phyloP scores from a whole-genome alignment of 495 filamentous ascomycete genomes.

The Penicillium robsamsonii region DNA sequence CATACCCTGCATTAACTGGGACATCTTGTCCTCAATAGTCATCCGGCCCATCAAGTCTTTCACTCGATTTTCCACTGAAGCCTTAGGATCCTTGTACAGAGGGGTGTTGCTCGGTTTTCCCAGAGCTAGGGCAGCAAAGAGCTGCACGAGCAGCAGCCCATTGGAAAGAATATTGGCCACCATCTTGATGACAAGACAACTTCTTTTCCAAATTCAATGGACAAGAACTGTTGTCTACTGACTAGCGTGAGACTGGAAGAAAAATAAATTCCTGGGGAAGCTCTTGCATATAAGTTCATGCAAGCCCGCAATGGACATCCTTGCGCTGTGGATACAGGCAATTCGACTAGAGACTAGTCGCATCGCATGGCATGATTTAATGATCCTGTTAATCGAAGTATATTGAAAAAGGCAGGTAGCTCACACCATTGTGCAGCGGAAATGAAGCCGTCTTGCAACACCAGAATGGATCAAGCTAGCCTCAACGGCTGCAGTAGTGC shows the following conservation, averaged over 20 bases:
- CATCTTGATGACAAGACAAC: constrained; percentile 17
- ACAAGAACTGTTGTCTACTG: not conserved
- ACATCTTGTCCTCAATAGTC: constrained; percentile 67
- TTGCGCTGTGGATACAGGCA: not conserved
- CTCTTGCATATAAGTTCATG: constrained; percentile 2
- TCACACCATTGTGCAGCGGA: constrained; percentile 7
- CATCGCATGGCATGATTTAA: not conserved
- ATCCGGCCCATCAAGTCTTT: constrained; percentile 63
- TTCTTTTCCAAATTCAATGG: not conserved
- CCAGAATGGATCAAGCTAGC: not conserved
- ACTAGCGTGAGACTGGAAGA: not conserved
- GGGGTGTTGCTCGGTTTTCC: constrained; percentile 21
- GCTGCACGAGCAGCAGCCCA: constrained; percentile 33
- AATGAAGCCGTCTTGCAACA: constrained; percentile 8
- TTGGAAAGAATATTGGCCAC: constrained; percentile 24
- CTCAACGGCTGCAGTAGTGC: constrained; percentile 9
- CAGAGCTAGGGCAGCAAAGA: constrained; percentile 23
- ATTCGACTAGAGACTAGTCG: not conserved
- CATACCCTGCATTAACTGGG: constrained; percentile 61
- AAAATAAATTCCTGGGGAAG: not conserved
- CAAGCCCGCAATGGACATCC: not conserved
- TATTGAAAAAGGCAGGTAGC: constrained; percentile 8
- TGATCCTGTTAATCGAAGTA: not conserved
- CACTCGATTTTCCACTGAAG: constrained; percentile 59
- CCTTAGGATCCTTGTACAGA: constrained; percentile 61